Percentiles rank a stretch among this genome's conserved stretches.
Conservation (phyloP, 2,329 filamentous ascomycete species). For the Leptographium wingfieldii region DNA sequence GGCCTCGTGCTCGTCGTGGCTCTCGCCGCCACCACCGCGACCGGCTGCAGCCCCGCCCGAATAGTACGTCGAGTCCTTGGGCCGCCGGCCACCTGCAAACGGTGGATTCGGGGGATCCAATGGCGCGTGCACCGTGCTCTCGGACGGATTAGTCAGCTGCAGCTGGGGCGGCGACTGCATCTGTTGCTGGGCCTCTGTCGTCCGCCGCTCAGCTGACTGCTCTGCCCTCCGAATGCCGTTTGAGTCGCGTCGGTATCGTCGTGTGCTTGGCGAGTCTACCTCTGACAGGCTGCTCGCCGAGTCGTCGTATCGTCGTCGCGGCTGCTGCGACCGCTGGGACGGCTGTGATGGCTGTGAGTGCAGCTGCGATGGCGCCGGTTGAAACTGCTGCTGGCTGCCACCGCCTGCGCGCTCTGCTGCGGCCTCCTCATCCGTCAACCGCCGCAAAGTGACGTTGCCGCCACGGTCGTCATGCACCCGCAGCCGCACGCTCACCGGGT, state of each 20-base stretch:
- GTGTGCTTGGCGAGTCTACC: constrained; percentile 36
- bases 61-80: constrained; percentile 51
- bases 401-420: constrained; percentile 25
- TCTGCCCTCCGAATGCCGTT: constrained; percentile 30
- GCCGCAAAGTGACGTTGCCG: constrained; percentile 47
- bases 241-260: constrained; percentile 33
- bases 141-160: neutral
- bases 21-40: neutral
- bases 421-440: constrained; percentile 48
- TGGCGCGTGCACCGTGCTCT: constrained; percentile 14
- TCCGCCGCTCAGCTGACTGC: constrained; percentile 29
- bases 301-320: constrained; percentile 27
- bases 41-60: constrained; percentile 26
- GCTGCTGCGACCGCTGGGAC: constrained; percentile 7
- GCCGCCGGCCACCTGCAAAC: constrained; percentile 37
- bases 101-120: constrained; percentile 44
- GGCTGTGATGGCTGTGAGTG: constrained; percentile 8
- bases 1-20: neutral
- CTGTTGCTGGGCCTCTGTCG: neutral
- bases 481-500: constrained; percentile 44
- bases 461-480: constrained; percentile 48
- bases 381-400: constrained; percentile 7
- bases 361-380: neutral
- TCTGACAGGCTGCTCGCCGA: constrained; percentile 45
- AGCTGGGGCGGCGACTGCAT: neutral